Evolutionary conservation across 176 grass and related monocot species (phyloP), one percentile per base, ranked within the genome.

Genomic region (Eleusine indica): DNA sequence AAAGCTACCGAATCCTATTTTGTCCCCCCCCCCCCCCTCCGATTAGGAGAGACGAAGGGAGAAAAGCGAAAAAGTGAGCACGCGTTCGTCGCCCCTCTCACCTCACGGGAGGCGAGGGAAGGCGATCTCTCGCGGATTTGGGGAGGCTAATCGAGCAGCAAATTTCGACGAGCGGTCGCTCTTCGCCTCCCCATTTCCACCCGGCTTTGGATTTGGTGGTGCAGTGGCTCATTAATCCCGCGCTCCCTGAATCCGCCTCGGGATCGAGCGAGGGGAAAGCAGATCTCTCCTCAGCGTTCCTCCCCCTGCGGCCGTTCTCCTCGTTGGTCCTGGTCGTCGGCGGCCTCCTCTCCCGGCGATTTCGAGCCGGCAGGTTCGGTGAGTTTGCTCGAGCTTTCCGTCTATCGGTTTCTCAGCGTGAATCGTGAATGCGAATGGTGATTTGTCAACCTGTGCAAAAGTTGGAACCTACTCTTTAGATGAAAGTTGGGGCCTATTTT

Each of bases 31-130:
- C 29, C 58, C 75, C 37, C 25, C 18, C 79, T 62, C 29, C 39
- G 29, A 66, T 65, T 35, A 56, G 72, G 67, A 4, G 38, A 42
- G 22, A 5, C 65, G 16, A 9, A 29, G 35, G 17, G 11, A 12
- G 64, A n/a, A 70, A 46, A 47, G 66, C 77, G 1, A 63, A 52
- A 56, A 61, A 41, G 57, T 15, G 48, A 39, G 79, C 65, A 82
- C 79, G 79, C 79, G 74, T 90, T 83, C 80, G 51, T 79, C 88
- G 69, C 75, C 84, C 75, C 84, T 74, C 83, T 75, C 82, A 38
- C 87, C 65, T 63, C 25, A 52, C 70, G 70, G 56, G 56, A 68
- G 83, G 78, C 32, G 87, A 21, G 28, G 73, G 57, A 70, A 19
- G 78, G 66, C 44, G 47, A 69, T 65, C 64, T 4, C 32, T 77